Evolutionary conservation across 768 basidiomycete genomes (phyloP).

Genomic region (Serendipita indica): DNA sequence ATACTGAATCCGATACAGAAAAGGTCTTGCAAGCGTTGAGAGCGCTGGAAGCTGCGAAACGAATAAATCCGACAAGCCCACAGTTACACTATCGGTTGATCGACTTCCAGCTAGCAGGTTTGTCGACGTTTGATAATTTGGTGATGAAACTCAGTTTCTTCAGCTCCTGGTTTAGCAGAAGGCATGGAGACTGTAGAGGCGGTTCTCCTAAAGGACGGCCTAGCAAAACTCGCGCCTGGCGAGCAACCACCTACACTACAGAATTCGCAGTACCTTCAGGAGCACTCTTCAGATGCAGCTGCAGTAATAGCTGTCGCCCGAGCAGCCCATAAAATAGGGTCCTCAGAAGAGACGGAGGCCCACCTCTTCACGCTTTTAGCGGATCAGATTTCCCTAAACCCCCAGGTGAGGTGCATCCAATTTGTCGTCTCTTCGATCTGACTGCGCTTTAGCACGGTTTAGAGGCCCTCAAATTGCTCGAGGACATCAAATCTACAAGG

Average conservation of each 20-base stretch:
- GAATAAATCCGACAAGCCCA: constrained; percentile 40
- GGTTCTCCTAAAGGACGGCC: constrained; percentile 40
- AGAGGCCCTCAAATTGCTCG: constrained; percentile 35
- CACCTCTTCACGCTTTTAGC: constrained; percentile 36
- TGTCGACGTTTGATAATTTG: constrained; percentile 14
- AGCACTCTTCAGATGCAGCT: constrained; percentile 32
- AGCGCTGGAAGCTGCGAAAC: constrained; percentile 44
- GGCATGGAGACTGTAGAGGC: constrained; percentile 33
- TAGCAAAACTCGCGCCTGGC: neutral
- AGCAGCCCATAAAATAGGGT: constrained; percentile 33
- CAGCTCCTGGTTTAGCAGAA: constrained; percentile 35
- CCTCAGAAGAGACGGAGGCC: constrained; percentile 45
- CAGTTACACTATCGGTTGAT: constrained; percentile 58
- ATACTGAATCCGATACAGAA: constrained; percentile 30
- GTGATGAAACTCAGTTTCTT: constrained; percentile 7
- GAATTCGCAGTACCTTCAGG: constrained; percentile 66
- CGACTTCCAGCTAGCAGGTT: constrained; percentile 45
- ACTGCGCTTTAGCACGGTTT: constrained; percentile 34
- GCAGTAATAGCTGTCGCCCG: constrained; percentile 52
- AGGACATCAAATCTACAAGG: constrained; percentile 35
- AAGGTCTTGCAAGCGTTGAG: constrained; percentile 66
- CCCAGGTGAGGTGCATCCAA: constrained; percentile 29
- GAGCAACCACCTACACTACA: constrained; percentile 38
- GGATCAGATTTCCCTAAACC: constrained; percentile 29
- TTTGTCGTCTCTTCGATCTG: neutral